These are phyloP conservation scores for Halophytophthora polymorphica DNA, from an alignment of 352 stramenopile species.

Conservation along the genomic window DNA sequence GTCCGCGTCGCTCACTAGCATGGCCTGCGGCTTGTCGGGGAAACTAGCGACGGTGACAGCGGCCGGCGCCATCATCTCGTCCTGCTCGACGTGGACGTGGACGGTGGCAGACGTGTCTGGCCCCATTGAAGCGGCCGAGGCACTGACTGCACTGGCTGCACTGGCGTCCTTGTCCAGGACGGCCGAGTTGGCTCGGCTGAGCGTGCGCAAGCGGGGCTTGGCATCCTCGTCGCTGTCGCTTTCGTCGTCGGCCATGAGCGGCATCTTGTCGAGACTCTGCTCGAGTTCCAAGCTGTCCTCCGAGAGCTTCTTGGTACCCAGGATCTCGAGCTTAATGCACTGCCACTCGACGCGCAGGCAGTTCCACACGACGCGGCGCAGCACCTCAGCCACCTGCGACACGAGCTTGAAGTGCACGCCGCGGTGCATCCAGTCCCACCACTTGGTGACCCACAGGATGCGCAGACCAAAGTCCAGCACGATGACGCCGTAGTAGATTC, in stretches of 20 bases:
- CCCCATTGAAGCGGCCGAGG: not conserved
- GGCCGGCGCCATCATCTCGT: slow-evolving; percentile 14
- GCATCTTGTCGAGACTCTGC: slow-evolving; percentile 46
- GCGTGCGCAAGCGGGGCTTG: slow-evolving; percentile 13
- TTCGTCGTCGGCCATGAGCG: slow-evolving; percentile 41
- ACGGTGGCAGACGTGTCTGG: not conserved
- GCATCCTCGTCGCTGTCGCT: slow-evolving; percentile 19
- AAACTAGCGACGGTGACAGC: slow-evolving; percentile 24
- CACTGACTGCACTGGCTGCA: no score
- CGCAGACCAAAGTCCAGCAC: slow-evolving; percentile 90
- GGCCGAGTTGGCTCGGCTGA: slow-evolving; percentile 22
- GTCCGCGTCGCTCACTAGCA: slow-evolving; percentile 13
- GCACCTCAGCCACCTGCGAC: slow-evolving; percentile 89
- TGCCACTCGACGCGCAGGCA: slow-evolving; percentile 93
- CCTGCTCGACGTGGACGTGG: not conserved
- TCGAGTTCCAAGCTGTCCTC: slow-evolving; percentile 43
- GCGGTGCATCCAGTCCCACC: slow-evolving; percentile 74
- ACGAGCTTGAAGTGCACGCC: slow-evolving; percentile 82
- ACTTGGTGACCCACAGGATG: slow-evolving; percentile 94
- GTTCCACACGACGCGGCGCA: slow-evolving; percentile 92
- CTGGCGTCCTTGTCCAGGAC: slow-evolving; percentile 13
- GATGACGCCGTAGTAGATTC: slow-evolving; percentile 92
- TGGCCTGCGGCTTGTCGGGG: slow-evolving; percentile 17
- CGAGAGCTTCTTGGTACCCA: slow-evolving; percentile 56
- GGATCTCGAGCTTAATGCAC: slow-evolving; percentile 77